Conservation (phyloP, 352 stramenopile species). For the Phytophthora idaei region DNA sequence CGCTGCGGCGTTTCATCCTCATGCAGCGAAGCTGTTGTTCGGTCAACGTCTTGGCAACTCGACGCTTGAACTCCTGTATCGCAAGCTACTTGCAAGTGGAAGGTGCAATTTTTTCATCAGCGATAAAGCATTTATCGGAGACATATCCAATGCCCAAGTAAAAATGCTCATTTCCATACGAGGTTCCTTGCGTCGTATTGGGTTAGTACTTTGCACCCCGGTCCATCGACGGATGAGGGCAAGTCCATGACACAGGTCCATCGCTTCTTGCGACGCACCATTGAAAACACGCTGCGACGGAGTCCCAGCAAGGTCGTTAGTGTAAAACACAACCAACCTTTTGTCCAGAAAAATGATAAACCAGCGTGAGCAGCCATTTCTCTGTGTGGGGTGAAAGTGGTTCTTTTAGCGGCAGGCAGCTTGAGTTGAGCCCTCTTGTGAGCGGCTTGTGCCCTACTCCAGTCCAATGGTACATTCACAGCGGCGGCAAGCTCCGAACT, state of each 20-base stretch:
- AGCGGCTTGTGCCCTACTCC: neutral
- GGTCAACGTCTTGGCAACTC: neutral
- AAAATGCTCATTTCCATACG: slow-evolving; percentile 8
- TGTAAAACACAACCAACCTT: slow-evolving; percentile 6
- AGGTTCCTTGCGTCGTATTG: slow-evolving; percentile 4
- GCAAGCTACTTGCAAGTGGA: neutral
- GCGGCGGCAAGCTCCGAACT: neutral
- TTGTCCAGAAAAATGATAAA: slow-evolving; percentile 12
- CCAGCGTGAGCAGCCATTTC: slow-evolving; percentile 2
- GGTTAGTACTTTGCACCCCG: slow-evolving; percentile 2
- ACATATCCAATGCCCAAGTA: slow-evolving; percentile 12
- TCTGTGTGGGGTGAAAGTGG: neutral
- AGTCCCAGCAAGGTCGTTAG: slow-evolving; percentile 12
- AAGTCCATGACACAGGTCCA: slow-evolving; percentile 1
- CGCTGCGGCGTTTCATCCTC: neutral
- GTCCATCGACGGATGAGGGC: slow-evolving; percentile 7
- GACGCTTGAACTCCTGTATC: neutral
- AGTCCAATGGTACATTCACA: neutral
- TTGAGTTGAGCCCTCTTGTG: neutral
- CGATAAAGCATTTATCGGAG: slow-evolving; percentile 7
- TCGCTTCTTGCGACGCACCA: slow-evolving; percentile 1
- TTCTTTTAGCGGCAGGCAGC: neutral
- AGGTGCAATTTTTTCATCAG: slow-evolving; percentile 6
- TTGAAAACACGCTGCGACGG: neutral
- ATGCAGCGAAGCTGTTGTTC: neutral